Percentiles rank a stretch among this genome's conserved stretches.
Conservation (phyloP, 2,329 filamentous ascomycete genomes). For the Aspergillus puulaauensis region DNA sequence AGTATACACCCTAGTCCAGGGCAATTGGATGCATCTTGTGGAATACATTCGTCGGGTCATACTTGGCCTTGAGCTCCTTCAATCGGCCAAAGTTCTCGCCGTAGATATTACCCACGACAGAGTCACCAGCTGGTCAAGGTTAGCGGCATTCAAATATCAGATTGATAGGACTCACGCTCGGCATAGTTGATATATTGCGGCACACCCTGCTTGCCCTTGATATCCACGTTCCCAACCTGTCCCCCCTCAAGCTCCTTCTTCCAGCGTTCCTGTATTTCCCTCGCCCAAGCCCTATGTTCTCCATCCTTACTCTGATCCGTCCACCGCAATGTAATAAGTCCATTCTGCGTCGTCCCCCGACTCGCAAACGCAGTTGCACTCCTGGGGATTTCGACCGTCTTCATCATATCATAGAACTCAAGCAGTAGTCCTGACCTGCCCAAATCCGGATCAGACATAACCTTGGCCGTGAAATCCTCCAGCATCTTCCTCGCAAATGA, state of each 20-base stretch:
- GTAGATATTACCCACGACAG: constrained; percentile 41
- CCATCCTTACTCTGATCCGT: constrained; percentile 37
- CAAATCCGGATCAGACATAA: constrained; percentile 29
- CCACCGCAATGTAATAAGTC: constrained; percentile 44
- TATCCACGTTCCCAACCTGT: neutral
- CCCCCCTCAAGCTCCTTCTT: constrained; percentile 23
- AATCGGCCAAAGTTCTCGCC: constrained; percentile 45
- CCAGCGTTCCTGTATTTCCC: constrained; percentile 30
- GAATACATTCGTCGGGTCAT: constrained; percentile 50
- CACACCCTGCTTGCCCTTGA: constrained; percentile 17
- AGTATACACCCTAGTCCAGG: neutral
- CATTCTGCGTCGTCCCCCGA: constrained; percentile 47
- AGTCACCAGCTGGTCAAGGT: constrained; percentile 30
- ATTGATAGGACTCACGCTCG: constrained; percentile 26
- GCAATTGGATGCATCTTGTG: constrained; percentile 43
- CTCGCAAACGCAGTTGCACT: constrained; percentile 48
- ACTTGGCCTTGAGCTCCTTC: constrained; percentile 45
- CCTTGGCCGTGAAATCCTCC: constrained; percentile 29
- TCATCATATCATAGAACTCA: constrained; percentile 45
- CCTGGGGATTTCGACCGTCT: constrained; percentile 37
- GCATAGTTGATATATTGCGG: constrained; percentile 40
- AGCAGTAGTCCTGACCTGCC: constrained; percentile 36
- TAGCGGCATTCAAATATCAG: neutral
- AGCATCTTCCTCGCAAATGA: constrained; percentile 33
- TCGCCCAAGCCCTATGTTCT: constrained; percentile 40